Base-by-base conservation (phyloP, 495 filamentous ascomycete species). In the Aspergillus sclerotiicarbonarius region DNA sequence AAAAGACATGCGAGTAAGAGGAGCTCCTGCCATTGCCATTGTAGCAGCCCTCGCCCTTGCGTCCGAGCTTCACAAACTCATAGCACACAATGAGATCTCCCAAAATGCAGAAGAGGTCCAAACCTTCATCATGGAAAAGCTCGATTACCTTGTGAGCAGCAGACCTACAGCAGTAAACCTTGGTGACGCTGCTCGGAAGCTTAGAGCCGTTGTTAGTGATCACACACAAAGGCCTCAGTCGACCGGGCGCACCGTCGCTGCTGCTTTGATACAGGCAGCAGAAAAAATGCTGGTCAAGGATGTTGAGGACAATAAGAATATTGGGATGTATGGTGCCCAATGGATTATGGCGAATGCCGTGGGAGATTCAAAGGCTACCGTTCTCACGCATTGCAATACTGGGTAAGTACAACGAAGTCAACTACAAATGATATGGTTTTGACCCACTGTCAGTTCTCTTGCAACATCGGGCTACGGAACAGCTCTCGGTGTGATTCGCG, bases 391-490 rank as follows among this genome's bases (percentile, higher is more conserved):
- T 73, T 98, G 94, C 75, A 98, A 98, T 70, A 98, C 94, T 3
- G 95, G 94, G 83, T 91, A 78, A 52, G 82, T 12, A 15, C 54
- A 32, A 19, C 15, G 29, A 15, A 30, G 1, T 8, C 13, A 47
- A 49, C 31, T 37, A 33, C 7, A 5, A 33, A 43, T 54, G 29
- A 48, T 21, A 54, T 37, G 46, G 46, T 12, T 62, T 50, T 44
- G 16, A 41, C 32, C 18, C 1, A 30, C 29, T 37, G 13, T 30
- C 61, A 92, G 89, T 32, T 96, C 92, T 43, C 86, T 98, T 47
- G 94, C 94, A 41, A 98, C 94, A 15, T 93, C 94, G 13, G 94
- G 94, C 56, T 96, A 97, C 69, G 94, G 94, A 54, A 98, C 94
- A 35, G 94, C 94, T 1, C 78, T 98, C 8, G 94, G 94, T 10